A percentile compares a stretch with the other conserved stretches of the same genome.
phyloP scores from a whole-genome alignment of 1,284 basidiomycete species.

The Crucibulum cyathiforme region DNA sequence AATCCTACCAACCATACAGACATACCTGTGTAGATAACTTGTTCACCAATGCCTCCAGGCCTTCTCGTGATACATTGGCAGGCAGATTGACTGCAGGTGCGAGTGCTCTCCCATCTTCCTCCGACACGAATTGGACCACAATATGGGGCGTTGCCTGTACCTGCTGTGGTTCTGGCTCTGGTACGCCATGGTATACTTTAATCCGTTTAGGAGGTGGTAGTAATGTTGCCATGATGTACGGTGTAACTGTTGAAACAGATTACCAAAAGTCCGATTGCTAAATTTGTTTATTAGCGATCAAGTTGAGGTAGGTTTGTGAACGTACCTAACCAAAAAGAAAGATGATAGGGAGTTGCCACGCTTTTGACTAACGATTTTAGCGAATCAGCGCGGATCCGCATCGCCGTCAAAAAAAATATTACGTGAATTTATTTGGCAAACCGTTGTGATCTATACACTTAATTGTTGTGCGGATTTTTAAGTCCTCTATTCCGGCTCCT shows the following conservation, averaged over 20 bases:
- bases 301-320: too few species aligned
- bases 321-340: too few species aligned
- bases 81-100: constrained; percentile 90
- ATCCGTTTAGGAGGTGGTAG: constrained; percentile 86
- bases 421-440: too few species aligned
- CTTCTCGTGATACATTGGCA: constrained; percentile 85
- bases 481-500: too few species aligned
- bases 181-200: constrained; percentile 78
- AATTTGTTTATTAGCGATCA: too few species aligned
- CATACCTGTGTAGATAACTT: constrained; percentile 76
- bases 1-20: constrained; percentile 15
- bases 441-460: too few species aligned
- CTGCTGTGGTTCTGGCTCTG: constrained; percentile 64
- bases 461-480: too few species aligned
- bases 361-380: too few species aligned
- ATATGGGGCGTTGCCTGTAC: constrained; percentile 69
- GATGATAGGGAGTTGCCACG: too few species aligned
- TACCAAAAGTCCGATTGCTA: neutral
- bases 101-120: constrained; percentile 80
- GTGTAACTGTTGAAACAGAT: neutral
- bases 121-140: constrained; percentile 90
- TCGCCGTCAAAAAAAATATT: too few species aligned
- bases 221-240: constrained; percentile 72
- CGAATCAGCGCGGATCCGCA: too few species aligned
- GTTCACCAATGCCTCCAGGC: constrained; percentile 86